Evolutionary conservation across 2,329 filamentous ascomycete genomes (phyloP).

Genomic region (Pseudonectria foliicola): DNA sequence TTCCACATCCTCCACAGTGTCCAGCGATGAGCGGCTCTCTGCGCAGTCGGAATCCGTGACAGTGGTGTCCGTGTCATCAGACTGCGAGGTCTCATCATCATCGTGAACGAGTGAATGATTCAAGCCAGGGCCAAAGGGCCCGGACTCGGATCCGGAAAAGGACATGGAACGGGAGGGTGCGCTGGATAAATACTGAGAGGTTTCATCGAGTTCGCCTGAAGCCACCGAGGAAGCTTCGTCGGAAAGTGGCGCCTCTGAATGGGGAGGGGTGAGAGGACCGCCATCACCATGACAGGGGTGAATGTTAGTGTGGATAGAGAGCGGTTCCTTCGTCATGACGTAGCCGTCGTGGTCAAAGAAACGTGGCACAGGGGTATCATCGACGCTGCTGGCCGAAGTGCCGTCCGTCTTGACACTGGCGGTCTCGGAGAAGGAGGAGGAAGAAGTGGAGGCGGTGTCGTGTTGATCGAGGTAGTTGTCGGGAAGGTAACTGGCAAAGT

Average conservation of each 20-base stretch:
- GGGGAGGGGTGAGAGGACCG: conserved; percentile 33
- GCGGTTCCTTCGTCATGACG: conserved; percentile 40
- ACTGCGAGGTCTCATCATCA: conserved; percentile 39
- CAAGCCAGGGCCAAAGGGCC: conserved; percentile 27
- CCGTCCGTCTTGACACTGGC: conserved; percentile 31
- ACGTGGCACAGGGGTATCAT: conserved; percentile 28
- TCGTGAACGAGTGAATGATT: conserved; percentile 25
- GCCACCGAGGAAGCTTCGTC: conserved; percentile 31
- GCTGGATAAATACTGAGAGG: conserved; percentile 26
- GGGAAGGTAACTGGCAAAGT: conserved; percentile 53
- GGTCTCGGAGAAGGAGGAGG: conserved; percentile 32
- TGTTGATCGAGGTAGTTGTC: conserved; percentile 39
- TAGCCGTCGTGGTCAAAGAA: conserved; percentile 36
- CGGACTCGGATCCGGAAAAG: conserved; percentile 45
- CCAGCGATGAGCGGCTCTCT: conserved; percentile 30
- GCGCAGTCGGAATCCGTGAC: conserved; percentile 38
- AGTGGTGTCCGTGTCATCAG: conserved; percentile 37
- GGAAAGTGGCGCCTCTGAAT: conserved; percentile 43
- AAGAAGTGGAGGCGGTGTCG: conserved; percentile 25
- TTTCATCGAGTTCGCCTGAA: conserved; percentile 26
- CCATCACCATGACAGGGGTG: conserved; percentile 13
- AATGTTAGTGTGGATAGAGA: conserved; percentile 20
- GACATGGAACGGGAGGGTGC: conserved; percentile 43
- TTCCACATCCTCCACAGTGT: conserved; percentile 23
- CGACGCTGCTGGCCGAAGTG: conserved; percentile 33